Percentiles rank a stretch among this genome's conserved stretches.
phyloP scores from a whole-genome alignment of 2,329 filamentous ascomycete genomes.

The Rhynchosporium graminicola region DNA sequence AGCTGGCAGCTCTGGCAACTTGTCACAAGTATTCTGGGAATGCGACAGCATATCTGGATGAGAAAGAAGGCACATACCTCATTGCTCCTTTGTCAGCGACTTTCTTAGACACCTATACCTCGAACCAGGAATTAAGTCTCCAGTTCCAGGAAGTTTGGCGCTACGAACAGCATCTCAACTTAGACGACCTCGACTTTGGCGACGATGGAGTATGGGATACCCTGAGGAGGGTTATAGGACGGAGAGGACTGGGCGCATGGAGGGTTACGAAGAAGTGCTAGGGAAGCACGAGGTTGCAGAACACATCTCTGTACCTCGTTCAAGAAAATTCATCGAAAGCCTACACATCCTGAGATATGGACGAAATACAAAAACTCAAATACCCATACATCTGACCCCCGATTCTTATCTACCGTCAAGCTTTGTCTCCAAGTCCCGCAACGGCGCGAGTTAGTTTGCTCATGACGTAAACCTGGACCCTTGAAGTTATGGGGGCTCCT shows the following conservation, averaged over 20 bases:
- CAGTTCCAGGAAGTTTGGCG: constrained; percentile 71
- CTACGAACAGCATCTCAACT: constrained; percentile 67
- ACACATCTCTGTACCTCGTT: neutral
- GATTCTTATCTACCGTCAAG: constrained; percentile 8
- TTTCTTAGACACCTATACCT: constrained; percentile 65
- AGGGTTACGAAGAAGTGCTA: constrained; percentile 53
- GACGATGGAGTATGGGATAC: constrained; percentile 76
- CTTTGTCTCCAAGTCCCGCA: constrained; percentile 13
- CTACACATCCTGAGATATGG: constrained; percentile 11
- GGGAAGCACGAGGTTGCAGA: constrained; percentile 3
- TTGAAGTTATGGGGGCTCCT: neutral
- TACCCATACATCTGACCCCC: constrained; percentile 3
- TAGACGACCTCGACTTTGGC: constrained; percentile 79
- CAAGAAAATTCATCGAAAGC: neutral
- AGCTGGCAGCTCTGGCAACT: constrained; percentile 60
- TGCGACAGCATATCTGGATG: constrained; percentile 58
- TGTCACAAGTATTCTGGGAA: constrained; percentile 59
- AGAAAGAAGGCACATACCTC: constrained; percentile 66
- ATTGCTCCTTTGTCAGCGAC: constrained; percentile 72
- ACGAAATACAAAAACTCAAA: constrained; percentile 18
- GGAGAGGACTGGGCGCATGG: constrained; percentile 63
- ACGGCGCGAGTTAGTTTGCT: constrained; percentile 18
- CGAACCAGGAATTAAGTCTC: constrained; percentile 46
- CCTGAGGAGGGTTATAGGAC: constrained; percentile 64
- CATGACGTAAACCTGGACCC: constrained; percentile 16